Base-by-base conservation (phyloP, 1,139 yeast species). In the Yamadazyma spencermartinsiae region DNA sequence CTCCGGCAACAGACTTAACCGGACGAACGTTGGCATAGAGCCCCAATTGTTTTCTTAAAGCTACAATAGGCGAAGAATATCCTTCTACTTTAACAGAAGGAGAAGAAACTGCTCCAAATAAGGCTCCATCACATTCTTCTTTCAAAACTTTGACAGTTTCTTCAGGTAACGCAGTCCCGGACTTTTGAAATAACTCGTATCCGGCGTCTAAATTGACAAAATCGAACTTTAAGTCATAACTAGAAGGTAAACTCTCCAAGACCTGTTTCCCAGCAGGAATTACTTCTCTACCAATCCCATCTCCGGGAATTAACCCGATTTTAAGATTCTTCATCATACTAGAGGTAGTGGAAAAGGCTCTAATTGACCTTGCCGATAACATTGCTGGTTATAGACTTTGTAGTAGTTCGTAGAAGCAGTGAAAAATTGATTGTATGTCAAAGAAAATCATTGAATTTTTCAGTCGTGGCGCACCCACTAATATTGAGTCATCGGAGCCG, bases 1-100 rank as follows among this genome's bases (percentile, higher is more conserved):
- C 75, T 37, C 92, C 92, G 37, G 77, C 82, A 30, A 90, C 97
- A 34, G 95, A 84, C 70, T 90, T 90, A 49, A 92, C 98, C 5
- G 98, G 98, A 65, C 98, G 86, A 36, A 92, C 96, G 55, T 92
- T 92, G 57, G 98, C 98, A 60, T 86, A 92, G 42, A 92, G 75
- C 7, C 96, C 97, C 69, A 92, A 61, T 66, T 86, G 87, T 79
- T 90, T 92, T 72, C 98, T 84, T 60, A 92, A 77, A 12, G 98
- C 98, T 37, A 92, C 98, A 64, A 92, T 92, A 51, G 98, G 98
- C 23, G 98, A 90, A 16, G 97, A 88, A 70, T 92, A 92, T 36
- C 98, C 98, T 40, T 78, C 95, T 38, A 92, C 98, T 70, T 90
- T 90, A 50, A 82, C 80, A 36, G 95, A 76, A 49, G 98, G 98